A percentile compares a stretch with the other conserved stretches of the same genome.
Conservation (phyloP, 495 filamentous ascomycete genomes). For the Entonaema liquescens region DNA sequence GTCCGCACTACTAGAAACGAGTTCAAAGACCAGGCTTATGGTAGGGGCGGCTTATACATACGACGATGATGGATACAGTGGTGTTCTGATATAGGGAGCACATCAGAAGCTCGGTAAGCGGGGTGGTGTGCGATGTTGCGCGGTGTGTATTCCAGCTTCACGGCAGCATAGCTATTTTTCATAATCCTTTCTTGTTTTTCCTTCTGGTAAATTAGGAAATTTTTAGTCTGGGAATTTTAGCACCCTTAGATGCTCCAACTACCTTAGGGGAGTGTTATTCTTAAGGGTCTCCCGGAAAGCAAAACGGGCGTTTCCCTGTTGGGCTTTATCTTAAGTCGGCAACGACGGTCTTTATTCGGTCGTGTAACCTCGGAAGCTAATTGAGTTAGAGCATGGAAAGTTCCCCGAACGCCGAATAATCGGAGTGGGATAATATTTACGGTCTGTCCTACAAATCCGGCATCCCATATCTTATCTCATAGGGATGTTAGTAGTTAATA, state of each 20-base stretch:
- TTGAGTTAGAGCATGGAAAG: not conserved
- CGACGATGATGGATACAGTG: constrained; percentile 36
- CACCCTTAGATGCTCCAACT: not conserved
- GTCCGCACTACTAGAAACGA: constrained; percentile 61
- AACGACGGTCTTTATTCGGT: not conserved
- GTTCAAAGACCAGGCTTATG: constrained; percentile 55
- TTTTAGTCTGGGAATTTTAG: not conserved
- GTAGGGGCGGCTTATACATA: constrained; percentile 56
- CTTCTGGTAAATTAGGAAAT: not conserved
- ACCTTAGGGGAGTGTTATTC: not conserved
- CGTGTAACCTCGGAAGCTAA: not conserved
- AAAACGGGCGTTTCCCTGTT: not conserved
- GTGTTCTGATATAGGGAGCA: not conserved
- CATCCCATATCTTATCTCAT: not conserved
- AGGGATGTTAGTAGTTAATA: not conserved
- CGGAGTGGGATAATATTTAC: not conserved
- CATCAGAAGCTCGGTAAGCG: not conserved
- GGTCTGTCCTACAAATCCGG: not conserved
- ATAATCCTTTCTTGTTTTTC: not conserved
- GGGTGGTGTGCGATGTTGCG: not conserved
- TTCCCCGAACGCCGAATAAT: constrained; percentile 9
- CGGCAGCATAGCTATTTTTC: no score
- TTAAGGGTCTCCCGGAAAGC: not conserved
- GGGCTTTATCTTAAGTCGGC: not conserved
- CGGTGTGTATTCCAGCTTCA: no score